Percentiles rank a stretch among this genome's conserved stretches.
phyloP scores from a whole-genome alignment of 495 filamentous ascomycete species.

The Lentithecium fluviatile region DNA sequence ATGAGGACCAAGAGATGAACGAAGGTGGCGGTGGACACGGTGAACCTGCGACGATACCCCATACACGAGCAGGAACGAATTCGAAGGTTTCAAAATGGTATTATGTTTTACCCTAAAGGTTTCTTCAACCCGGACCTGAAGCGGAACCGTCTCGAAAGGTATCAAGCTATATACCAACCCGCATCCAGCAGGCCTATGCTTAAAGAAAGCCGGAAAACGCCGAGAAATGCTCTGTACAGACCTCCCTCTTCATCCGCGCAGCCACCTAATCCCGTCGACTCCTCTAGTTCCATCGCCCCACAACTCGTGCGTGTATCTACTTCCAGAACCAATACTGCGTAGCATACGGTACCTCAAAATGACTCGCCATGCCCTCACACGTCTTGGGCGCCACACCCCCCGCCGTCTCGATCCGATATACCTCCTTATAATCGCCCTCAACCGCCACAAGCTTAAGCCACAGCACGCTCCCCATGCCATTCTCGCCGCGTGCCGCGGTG shows the following conservation, averaged over 20 bases:
- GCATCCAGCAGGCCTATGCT: neutral
- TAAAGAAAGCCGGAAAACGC: slow-evolving; percentile 27
- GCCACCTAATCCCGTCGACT: slow-evolving; percentile 1
- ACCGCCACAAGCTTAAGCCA: slow-evolving; percentile 60
- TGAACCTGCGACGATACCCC: neutral
- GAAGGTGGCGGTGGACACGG: no score
- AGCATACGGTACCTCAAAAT: slow-evolving; percentile 75
- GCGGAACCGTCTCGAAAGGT: no score
- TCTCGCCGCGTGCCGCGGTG: slow-evolving; percentile 53
- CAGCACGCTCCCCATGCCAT: slow-evolving; percentile 63
- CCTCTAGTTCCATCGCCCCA: no score
- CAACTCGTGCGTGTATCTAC: no score
- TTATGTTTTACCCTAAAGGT: no score
- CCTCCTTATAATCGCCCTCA: slow-evolving; percentile 59
- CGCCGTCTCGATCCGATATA: slow-evolving; percentile 84
- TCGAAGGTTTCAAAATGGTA: no score
- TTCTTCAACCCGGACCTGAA: no score
- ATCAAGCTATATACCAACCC: slow-evolving; percentile 11
- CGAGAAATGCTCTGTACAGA: slow-evolving; percentile 31
- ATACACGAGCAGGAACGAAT: neutral
- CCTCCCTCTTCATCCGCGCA: neutral
- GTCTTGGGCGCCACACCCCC: slow-evolving; percentile 75
- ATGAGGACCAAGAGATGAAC: no score
- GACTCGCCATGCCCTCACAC: slow-evolving; percentile 61
- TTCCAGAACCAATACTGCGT: slow-evolving; percentile 62